phyloP scores from a whole-genome alignment of 2,329 filamentous ascomycete genomes.

The Cladosporium sp. region DNA sequence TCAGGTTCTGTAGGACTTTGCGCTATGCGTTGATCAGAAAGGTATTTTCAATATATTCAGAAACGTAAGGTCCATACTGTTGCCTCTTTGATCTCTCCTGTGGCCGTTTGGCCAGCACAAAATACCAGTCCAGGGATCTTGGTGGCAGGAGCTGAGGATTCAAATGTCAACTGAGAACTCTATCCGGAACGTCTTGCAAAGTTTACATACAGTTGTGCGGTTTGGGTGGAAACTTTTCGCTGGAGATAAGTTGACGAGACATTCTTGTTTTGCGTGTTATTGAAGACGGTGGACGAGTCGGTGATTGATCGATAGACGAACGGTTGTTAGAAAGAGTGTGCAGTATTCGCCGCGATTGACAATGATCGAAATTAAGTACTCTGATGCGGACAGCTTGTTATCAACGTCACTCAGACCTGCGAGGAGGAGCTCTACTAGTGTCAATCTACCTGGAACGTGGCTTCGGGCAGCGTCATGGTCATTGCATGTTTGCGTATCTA shows the following conservation, averaged over 20 bases:
- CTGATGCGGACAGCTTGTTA: not conserved
- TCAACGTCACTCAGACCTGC: not conserved
- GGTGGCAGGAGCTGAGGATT: slow-evolving; percentile 41
- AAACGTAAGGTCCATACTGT: slow-evolving; percentile 36
- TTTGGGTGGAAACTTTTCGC: slow-evolving; percentile 50
- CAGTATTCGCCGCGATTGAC: not conserved
- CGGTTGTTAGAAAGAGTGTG: not conserved
- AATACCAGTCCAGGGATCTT: slow-evolving; percentile 51
- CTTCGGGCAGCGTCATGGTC: not conserved
- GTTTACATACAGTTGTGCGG: slow-evolving; percentile 45
- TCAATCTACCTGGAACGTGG: not conserved
- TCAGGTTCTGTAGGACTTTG: slow-evolving; percentile 50
- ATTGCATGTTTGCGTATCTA: not conserved
- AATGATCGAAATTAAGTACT: not conserved
- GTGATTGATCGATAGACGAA: not conserved
- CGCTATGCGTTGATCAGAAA: not conserved
- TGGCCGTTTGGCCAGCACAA: slow-evolving; percentile 51
- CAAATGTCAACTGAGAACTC: not conserved
- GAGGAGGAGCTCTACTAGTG: slow-evolving; percentile 3
- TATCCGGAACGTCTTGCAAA: not conserved
- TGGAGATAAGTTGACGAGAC: slow-evolving; percentile 50
- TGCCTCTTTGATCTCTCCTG: slow-evolving; percentile 50
- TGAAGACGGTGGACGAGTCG: not conserved
- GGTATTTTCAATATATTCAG: no score
- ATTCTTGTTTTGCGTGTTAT: slow-evolving; percentile 29